Base-by-base conservation (phyloP, 2,329 filamentous ascomycete genomes). In the Phaeosphaeria sp. region DNA sequence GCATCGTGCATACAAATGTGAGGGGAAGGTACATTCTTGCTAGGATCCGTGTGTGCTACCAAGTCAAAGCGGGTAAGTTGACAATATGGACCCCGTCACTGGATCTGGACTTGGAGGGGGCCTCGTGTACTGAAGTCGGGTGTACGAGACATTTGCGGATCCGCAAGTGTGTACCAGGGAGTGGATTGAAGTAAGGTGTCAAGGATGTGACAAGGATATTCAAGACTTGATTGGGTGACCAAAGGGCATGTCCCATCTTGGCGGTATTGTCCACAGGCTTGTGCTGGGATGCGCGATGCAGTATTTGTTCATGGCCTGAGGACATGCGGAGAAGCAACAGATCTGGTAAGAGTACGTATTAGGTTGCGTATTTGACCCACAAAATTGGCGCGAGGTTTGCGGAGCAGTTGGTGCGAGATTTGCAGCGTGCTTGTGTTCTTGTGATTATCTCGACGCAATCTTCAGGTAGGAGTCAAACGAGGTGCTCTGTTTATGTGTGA, bases 101-200 rank as follows among this genome's bases (percentile, higher is more conserved):
- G 27, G 51, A 57, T 52, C n/a, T 43, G 47, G 46, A 43, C 41
- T 18, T 11, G 30, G 30, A 36, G 6, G 30, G 5, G 13, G 30
- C 7, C 13, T 6, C 30, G 30, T 7, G 17, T 44, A 15, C 10
- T 20, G 2, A 44, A 10, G 18, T 9, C 46, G 39, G 43, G 42
- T 58, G 46, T 62, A 42, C 65, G 58, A 60, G 43, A 56, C 50
- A 54, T 52, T 52, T 72, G 72, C 72, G 72, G 72, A 72, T 74
- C 73, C 72, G 72, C 72, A 74, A 56, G 22, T 39, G 54, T 56
- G 54, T 54, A 55, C 55, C 50, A 50, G 50, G 48, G 43, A 52
- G 53, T 50, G 54, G 55, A 49, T 27, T 21, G 30, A 36, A 20
- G 47, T 52, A 59, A 58, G 22, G 51, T 21, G 50, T 46, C 44